Evolutionary conservation across 352 stramenopile genomes (phyloP).

Genomic region (Phytophthora aleatoria): DNA sequence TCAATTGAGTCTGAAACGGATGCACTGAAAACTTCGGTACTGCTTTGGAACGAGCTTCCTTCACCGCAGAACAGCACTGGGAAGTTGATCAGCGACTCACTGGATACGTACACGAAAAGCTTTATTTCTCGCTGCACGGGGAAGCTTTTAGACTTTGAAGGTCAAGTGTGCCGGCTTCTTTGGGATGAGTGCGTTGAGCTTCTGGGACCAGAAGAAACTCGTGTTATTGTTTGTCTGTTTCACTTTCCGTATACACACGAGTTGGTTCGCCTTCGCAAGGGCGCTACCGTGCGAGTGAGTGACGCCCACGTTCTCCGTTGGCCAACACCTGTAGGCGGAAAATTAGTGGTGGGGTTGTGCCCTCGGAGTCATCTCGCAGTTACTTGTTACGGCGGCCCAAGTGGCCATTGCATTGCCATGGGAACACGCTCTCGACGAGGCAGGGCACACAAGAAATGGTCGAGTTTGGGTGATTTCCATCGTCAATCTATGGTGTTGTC

Average conservation of each 20-base stretch:
- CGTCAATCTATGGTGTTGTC: slow-evolving; percentile 35
- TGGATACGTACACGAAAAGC: slow-evolving; percentile 10
- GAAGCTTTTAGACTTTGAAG: slow-evolving; percentile 39
- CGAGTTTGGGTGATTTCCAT: slow-evolving; percentile 33
- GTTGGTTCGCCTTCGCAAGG: slow-evolving; percentile 37
- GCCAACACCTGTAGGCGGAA: slow-evolving; percentile 32
- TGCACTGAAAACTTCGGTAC: slow-evolving; percentile 27
- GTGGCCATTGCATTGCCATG: slow-evolving; percentile 19
- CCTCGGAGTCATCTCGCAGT: slow-evolving; percentile 41
- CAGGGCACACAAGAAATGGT: slow-evolving; percentile 34
- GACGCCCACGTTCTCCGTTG: slow-evolving; percentile 40
- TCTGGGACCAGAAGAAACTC: slow-evolving; percentile 13
- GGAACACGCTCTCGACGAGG: slow-evolving; percentile 15
- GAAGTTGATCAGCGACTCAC: slow-evolving; percentile 13
- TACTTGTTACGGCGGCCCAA: slow-evolving; percentile 12
- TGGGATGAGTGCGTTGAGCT: slow-evolving; percentile 58
- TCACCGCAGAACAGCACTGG: neutral
- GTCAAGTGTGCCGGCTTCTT: slow-evolving; percentile 33
- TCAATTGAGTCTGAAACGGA: neutral
- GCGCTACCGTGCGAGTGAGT: slow-evolving; percentile 26
- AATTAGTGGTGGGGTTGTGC: slow-evolving; percentile 45
- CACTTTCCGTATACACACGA: slow-evolving; percentile 41
- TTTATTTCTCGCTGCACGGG: slow-evolving; percentile 19
- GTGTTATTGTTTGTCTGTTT: slow-evolving; percentile 44
- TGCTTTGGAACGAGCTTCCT: slow-evolving; percentile 28